Evolutionary conservation across 371 early-diverging fungal species (phyloP).

Genomic region (Mortierella sp.): DNA sequence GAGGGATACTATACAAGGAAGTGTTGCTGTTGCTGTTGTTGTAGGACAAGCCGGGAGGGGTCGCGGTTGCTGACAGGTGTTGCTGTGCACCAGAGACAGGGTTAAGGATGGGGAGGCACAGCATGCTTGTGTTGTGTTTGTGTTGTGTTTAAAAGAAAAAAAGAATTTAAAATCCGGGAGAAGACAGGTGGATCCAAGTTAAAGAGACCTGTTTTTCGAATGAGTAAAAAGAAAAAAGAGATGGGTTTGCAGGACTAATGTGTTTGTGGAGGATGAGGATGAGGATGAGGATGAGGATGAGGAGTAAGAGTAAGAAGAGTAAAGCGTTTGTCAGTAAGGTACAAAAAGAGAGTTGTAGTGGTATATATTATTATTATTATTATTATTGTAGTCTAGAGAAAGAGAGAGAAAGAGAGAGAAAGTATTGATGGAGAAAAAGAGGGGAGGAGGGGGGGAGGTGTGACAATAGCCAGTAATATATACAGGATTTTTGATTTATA

Average conservation of each 20-base stretch:
- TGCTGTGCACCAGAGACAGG: conserved; percentile 11
- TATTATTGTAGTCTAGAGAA: neutral
- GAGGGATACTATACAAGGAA: conserved; percentile 41
- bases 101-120: conserved; percentile 44
- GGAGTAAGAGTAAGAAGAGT: neutral
- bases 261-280: neutral
- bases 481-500: neutral
- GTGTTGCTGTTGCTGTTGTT: conserved; percentile 24
- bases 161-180: neutral
- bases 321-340: too few relatives aligned
- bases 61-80: neutral
- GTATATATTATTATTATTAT: too few relatives aligned
- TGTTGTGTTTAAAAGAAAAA: neutral
- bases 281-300: too few relatives aligned
- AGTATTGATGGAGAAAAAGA: neutral
- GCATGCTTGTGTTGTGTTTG: conserved; percentile 21
- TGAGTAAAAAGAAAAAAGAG: neutral
- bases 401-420: neutral
- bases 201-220: neutral
- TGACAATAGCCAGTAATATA: neutral
- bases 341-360: too few relatives aligned
- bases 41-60: conserved; percentile 2
- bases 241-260: neutral
- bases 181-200: neutral
- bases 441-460: neutral